Conservation (phyloP, 768 basidiomycete genomes). For the Trametes gibbosa region DNA sequence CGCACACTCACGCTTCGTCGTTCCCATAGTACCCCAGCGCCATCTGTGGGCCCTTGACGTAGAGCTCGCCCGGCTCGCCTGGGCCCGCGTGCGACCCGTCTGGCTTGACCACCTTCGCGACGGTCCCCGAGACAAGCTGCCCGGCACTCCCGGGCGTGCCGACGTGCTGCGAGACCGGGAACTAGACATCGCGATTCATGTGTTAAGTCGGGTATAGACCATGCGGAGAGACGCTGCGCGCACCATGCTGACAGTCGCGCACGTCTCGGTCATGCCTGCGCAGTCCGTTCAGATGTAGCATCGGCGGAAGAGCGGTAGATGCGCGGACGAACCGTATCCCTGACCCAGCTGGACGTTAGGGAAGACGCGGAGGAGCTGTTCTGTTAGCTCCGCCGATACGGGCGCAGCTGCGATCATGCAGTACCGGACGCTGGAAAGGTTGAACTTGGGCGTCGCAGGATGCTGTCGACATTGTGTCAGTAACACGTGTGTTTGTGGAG, state of each 20-base stretch:
- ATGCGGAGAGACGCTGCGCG: not conserved
- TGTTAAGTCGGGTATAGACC: not conserved
- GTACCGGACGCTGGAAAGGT: constrained; percentile 28
- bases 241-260: constrained; percentile 51
- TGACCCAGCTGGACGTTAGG: constrained; percentile 59
- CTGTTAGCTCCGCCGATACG: constrained; percentile 32
- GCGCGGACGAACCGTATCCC: constrained; percentile 44
- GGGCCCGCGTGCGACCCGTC: constrained; percentile 41
- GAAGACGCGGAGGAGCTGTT: constrained; percentile 46
- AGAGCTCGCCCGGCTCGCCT: constrained; percentile 48
- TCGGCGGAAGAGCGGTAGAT: not conserved
- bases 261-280: constrained; percentile 69
- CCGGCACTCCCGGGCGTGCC: constrained; percentile 32
- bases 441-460: constrained; percentile 29
- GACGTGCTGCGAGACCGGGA: constrained; percentile 13
- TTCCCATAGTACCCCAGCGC: constrained; percentile 33
- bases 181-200: not conserved
- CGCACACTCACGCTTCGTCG: constrained; percentile 11
- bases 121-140: constrained; percentile 41
- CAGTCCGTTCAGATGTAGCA: too few relatives aligned
- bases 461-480: constrained; percentile 17
- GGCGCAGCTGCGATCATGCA: constrained; percentile 36
- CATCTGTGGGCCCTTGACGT: constrained; percentile 42
- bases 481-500: not conserved
- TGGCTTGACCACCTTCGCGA: constrained; percentile 42